Conservation (phyloP, 1,284 basidiomycete genomes). For the Meira nashicola region DNA sequence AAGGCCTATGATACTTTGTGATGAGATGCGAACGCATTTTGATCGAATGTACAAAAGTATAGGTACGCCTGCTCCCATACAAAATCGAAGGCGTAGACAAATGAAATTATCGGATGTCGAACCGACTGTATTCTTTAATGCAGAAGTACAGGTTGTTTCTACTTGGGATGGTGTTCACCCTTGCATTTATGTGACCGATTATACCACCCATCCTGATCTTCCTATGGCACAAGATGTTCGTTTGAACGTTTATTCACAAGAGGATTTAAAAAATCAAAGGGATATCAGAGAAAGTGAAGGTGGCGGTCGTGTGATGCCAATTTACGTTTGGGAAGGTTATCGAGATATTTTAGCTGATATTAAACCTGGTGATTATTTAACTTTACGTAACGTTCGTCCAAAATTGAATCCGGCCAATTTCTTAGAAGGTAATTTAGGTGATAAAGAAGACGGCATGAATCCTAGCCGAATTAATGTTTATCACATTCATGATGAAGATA, state of each 20-base stretch:
- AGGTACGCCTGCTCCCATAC: neutral
- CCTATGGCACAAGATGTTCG: slow-evolving; percentile 33
- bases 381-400: neutral
- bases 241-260: slow-evolving; percentile 1
- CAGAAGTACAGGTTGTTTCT: slow-evolving; percentile 36
- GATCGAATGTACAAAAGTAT: neutral
- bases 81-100: neutral
- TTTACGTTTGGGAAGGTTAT: slow-evolving; percentile 4
- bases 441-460: no score
- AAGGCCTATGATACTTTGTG: no score
- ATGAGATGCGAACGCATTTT: neutral
- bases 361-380: neutral
- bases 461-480: no score
- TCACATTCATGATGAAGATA: no score
- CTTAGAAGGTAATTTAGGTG: no score
- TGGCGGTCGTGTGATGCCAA: neutral
- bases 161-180: slow-evolving; percentile 29
- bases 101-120: slow-evolving; percentile 21
- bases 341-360: neutral
- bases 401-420: slow-evolving; percentile 1
- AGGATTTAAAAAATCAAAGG: neutral
- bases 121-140: slow-evolving; percentile 34
- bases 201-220: slow-evolving; percentile 31
- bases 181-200: slow-evolving; percentile 45
- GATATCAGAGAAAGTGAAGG: neutral